Evolutionary conservation across 305 asterid genomes (phyloP).

Genomic region (Solanum hybrid): DNA sequence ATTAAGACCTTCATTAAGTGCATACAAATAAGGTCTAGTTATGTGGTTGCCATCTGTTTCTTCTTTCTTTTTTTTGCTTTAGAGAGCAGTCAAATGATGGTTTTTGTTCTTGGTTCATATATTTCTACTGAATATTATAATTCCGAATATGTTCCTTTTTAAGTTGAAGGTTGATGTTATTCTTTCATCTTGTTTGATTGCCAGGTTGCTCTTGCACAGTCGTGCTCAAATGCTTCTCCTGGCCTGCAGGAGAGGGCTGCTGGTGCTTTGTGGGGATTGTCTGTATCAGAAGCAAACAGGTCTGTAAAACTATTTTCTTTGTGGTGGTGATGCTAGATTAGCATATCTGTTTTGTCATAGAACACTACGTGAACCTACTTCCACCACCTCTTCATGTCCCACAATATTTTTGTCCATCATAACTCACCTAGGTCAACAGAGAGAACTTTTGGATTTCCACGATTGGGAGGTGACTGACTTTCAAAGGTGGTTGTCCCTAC

Average conservation of each 20-base stretch:
- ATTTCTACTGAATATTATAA: neutral
- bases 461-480: neutral
- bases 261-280: conserved; percentile 99
- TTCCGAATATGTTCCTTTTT: neutral
- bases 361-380: neutral
- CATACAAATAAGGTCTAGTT: neutral
- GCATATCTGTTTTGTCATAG: neutral
- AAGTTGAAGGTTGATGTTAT: neutral
- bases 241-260: conserved; percentile 99
- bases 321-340: neutral
- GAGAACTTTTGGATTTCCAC: neutral
- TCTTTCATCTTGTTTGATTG: conserved; percentile 6
- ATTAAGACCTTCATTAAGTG: neutral
- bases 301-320: conserved; percentile 5
- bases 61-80: neutral
- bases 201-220: conserved; percentile 78
- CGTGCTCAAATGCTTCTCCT: conserved; percentile 68
- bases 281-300: conserved; percentile 96
- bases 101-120: neutral
- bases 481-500: neutral
- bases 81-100: neutral
- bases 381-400: neutral
- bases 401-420: neutral
- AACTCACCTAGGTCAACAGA: neutral
- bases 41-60: neutral